These are phyloP conservation scores for Priceomyces fermenticarens DNA, from an alignment of 805 yeast species.

Conservation along the genomic window DNA sequence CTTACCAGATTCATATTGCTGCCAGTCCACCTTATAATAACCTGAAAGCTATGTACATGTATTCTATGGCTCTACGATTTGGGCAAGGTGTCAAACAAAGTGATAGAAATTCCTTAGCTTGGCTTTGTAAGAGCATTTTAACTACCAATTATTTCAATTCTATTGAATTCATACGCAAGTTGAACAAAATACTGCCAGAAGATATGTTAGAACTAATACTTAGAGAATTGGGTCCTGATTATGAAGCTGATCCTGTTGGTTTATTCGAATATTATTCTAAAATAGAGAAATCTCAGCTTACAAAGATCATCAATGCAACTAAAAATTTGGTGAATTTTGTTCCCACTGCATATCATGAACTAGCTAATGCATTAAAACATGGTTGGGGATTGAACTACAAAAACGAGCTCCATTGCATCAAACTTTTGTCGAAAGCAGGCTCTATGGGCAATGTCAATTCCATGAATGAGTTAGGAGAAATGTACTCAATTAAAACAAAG, in stretches of 20 bases:
- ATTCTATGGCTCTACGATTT: constrained; percentile 61
- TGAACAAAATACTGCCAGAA: constrained; percentile 25
- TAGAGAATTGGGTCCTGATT: constrained; percentile 19
- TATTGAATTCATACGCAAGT: constrained; percentile 17
- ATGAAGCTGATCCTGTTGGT: constrained; percentile 24
- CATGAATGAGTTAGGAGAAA: constrained; percentile 63
- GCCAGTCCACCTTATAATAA: constrained; percentile 59
- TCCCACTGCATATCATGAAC: constrained; percentile 55
- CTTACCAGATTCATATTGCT: constrained; percentile 64
- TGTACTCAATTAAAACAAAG: constrained; percentile 61
- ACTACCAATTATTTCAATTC: constrained; percentile 4
- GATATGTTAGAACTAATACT: constrained; percentile 25
- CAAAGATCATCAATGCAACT: constrained; percentile 29
- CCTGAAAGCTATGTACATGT: constrained; percentile 59
- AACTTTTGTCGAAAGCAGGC: constrained; percentile 61
- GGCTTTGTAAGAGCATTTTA: constrained; percentile 53
- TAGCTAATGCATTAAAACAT: constrained; percentile 54
- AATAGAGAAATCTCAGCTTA: constrained; percentile 20
- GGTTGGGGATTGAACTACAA: constrained; percentile 52
- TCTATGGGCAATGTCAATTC: constrained; percentile 66
- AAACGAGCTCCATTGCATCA: constrained; percentile 57
- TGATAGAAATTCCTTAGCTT: constrained; percentile 50
- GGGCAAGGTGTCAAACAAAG: constrained; percentile 69
- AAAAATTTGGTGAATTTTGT: constrained; percentile 40
- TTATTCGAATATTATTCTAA: constrained; percentile 22